Percentiles rank a stretch among this genome's conserved stretches.
These are phyloP conservation scores for Metschnikowia bowlesiae DNA, from an alignment of 805 yeast species.

Conservation along the genomic window DNA sequence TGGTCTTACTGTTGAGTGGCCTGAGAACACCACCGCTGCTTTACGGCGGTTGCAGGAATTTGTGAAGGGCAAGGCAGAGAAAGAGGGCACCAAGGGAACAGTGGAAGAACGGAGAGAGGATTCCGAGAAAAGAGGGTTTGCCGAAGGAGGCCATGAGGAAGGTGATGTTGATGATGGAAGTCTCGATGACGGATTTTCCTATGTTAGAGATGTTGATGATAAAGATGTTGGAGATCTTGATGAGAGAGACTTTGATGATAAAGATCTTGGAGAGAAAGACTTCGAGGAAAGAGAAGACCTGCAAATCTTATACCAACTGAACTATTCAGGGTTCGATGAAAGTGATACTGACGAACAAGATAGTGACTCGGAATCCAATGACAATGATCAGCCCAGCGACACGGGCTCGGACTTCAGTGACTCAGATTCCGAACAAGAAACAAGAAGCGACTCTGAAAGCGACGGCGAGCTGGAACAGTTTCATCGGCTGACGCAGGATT, in stretches of 20 bases:
- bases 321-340: not conserved
- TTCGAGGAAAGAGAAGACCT: not conserved
- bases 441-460: not conserved
- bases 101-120: not conserved
- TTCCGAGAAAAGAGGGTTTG: not conserved
- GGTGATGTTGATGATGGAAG: too few species aligned
- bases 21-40: conserved; percentile 19
- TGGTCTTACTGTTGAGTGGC: not conserved
- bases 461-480: not conserved
- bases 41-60: conserved; percentile 10
- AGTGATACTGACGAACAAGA: conserved; percentile 9
- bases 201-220: too few species aligned
- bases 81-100: not conserved
- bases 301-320: conserved; percentile 2
- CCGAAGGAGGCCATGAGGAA: not conserved
- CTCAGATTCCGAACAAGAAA: not conserved
- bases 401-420: not conserved
- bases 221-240: too few species aligned
- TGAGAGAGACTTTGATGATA: too few species aligned
- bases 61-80: not conserved
- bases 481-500: not conserved
- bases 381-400: conserved; percentile 15
- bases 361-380: conserved; percentile 7
- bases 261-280: too few species aligned
- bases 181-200: too few species aligned